Evolutionary conservation across 1,139 yeast genomes (phyloP), one percentile per base, ranked within the genome.

Genomic region (Magnusiomyces tetraspermus): DNA sequence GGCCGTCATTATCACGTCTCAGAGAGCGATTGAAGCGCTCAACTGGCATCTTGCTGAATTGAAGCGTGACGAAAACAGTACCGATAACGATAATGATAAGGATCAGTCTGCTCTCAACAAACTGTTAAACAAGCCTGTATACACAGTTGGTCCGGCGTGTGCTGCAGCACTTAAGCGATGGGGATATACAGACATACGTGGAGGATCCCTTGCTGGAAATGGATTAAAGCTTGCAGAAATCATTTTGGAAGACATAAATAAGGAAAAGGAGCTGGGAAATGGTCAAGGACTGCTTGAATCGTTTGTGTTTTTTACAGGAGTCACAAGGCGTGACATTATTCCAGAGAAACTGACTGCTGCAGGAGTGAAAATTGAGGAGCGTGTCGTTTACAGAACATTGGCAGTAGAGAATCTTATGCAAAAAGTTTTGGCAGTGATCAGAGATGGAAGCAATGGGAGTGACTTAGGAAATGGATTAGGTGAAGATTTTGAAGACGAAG

Each of bases 61-160:
- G 49, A 47, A 0, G 47, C 49, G 3, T 4, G 38, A 33, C 10
- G 38, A 33, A 33, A 17, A 33, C 10, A 15, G 5, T 15, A 17
- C 17, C 10, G 10, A 28, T 8, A 28, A 28, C 31, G 31, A 28
- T 6, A 28, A 28, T 11, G 38, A 33, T n/a, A n/a, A n/a, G n/a
- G n/a, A n/a, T n/a, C n/a, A n/a, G 48, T 60, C 13, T 58, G 60
- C 49, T 5, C 53, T 49, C 31, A 56, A 56, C 6, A 53, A 53
- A 1, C 55, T 59, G 31, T 36, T 54, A 15, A 52, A 60, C 0
- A 80, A 79, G 60, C 76, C 82, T 0, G 83, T 83, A 0, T 92
- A 83, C 62, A 88, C 97, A 0, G 97, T 92, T 5, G 97, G 97
- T 0, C 96, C 96, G 0, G 92, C 96, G 0, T 90, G 97, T 0